These are phyloP conservation scores for Macadamia integrifolia DNA, from an alignment of 164 flowering plant species.

Conservation along the genomic window DNA sequence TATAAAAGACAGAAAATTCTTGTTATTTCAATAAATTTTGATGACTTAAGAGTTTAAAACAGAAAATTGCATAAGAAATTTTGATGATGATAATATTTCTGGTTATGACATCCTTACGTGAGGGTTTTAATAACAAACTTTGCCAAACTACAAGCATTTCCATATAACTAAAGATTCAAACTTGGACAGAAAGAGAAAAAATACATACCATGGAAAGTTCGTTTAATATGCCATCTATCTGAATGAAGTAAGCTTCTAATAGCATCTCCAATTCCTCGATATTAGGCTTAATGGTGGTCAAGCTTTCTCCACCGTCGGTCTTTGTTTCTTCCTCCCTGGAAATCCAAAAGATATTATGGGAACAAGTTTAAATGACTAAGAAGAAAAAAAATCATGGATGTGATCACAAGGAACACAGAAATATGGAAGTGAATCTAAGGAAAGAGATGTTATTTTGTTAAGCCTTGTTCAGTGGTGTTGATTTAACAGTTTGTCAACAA, in stretches of 20 bases:
- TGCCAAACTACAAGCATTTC: no score
- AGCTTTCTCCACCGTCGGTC: constrained; percentile 18
- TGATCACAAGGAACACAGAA: neutral
- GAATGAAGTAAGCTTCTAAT: constrained; percentile 50
- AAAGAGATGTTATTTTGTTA: no score
- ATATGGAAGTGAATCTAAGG: neutral
- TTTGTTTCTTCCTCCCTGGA: constrained; percentile 25
- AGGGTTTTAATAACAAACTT: no score
- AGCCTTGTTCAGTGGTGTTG: no score
- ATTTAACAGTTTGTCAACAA: no score
- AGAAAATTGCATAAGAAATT: no score
- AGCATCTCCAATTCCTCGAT: constrained; percentile 49
- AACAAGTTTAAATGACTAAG: neutral
- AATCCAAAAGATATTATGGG: neutral
- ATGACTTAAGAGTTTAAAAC: no score
- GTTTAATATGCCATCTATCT: constrained; percentile 42
- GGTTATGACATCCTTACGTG: no score
- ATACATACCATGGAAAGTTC: constrained; percentile 39
- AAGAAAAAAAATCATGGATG: neutral
- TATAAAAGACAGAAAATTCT: neutral
- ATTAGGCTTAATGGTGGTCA: constrained; percentile 29
- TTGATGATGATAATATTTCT: no score
- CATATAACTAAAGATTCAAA: no score
- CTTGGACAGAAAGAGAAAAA: neutral
- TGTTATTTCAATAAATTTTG: neutral